phyloP scores from a whole-genome alignment of 2,329 filamentous ascomycete species.

The Colletotrichum karsti region DNA sequence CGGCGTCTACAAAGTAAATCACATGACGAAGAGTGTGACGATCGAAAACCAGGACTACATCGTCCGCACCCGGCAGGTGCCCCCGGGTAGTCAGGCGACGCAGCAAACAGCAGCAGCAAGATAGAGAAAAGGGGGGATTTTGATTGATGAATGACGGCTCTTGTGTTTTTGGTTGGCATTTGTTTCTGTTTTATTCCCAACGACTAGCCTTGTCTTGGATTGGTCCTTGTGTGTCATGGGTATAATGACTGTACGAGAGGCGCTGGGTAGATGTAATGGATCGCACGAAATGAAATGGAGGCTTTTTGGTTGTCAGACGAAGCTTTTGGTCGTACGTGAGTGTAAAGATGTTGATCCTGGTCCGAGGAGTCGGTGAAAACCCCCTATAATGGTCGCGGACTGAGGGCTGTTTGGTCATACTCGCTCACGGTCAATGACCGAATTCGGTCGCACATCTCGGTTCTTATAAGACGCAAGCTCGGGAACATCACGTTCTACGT shows the following conservation, averaged over 20 bases:
- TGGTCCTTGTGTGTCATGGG: constrained; percentile 21
- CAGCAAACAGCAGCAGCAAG: constrained; percentile 20
- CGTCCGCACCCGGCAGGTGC: constrained; percentile 44
- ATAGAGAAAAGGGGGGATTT: constrained; percentile 10
- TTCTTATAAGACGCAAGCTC: too few relatives aligned
- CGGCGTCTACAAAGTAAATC: constrained; percentile 99
- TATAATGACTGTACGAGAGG: constrained; percentile 31
- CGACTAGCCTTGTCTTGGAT: background rate
- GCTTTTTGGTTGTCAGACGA: background rate
- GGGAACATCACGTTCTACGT: background rate
- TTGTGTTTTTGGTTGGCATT: background rate
- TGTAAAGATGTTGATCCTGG: too few relatives aligned
- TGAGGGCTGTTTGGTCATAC: too few relatives aligned
- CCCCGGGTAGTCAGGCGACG: constrained; percentile 37
- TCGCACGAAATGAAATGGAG: background rate
- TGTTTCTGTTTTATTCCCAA: background rate
- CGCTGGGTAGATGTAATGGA: constrained; percentile 24
- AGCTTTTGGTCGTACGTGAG: background rate
- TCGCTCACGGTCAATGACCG: too few relatives aligned
- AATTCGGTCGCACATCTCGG: background rate
- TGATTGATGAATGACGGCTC: constrained; percentile 28
- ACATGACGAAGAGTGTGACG: constrained; percentile 95
- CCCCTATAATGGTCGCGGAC: too few relatives aligned
- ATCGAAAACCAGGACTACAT: constrained; percentile 88
- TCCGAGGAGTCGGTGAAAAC: too few relatives aligned